A percentile compares a stretch with the other conserved stretches of the same genome.
These are phyloP conservation scores for Calonectria montana DNA, from an alignment of 2,329 filamentous ascomycete genomes.

Conservation along the genomic window DNA sequence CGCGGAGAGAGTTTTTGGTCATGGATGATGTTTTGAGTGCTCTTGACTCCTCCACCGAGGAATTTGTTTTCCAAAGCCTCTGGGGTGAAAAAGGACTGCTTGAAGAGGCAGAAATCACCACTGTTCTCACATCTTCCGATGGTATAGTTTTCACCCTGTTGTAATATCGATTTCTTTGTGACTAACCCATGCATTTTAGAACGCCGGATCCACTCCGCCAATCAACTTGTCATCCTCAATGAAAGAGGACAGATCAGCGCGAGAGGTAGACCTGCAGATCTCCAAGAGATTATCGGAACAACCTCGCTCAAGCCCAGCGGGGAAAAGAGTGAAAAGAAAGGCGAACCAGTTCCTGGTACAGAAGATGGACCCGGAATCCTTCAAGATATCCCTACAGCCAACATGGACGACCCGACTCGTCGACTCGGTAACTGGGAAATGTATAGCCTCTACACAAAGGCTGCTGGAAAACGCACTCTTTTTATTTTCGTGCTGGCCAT, in stretches of 20 bases:
- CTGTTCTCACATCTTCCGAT: constrained; percentile 43
- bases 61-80: constrained; percentile 54
- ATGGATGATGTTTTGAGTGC: constrained; percentile 61
- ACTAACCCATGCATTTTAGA: neutral
- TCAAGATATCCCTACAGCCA: neutral
- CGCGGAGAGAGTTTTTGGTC: constrained; percentile 51
- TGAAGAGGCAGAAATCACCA: constrained; percentile 49
- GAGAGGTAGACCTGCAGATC: constrained; percentile 1
- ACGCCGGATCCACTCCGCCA: constrained; percentile 13
- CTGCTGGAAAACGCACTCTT: neutral
- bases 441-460: constrained; percentile 3
- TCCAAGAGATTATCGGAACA: constrained; percentile 4
- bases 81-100: constrained; percentile 56
- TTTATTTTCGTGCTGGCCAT: neutral
- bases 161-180: neutral
- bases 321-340: neutral
- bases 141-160: neutral
- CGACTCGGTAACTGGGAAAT: constrained; percentile 16
- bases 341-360: neutral
- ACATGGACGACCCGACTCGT: constrained; percentile 9
- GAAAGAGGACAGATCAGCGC: constrained; percentile 9
- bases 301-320: neutral
- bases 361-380: neutral
- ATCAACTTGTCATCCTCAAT: constrained; percentile 7
- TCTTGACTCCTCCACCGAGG: constrained; percentile 57